Conservation (phyloP, 176 grass and related monocot genomes). For the Oropetium thomaeum region DNA sequence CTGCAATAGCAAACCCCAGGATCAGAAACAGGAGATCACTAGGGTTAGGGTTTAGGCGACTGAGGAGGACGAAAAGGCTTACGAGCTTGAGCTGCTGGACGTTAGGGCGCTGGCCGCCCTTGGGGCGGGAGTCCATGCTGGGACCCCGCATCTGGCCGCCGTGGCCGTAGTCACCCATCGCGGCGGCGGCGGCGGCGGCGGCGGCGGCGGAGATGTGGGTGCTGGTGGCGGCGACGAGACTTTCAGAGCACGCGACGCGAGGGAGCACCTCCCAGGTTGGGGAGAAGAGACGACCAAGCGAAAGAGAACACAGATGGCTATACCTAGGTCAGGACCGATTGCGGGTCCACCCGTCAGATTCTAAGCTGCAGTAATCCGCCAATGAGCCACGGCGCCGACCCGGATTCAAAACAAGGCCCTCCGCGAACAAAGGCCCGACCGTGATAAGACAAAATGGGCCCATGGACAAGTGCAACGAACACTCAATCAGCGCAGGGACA, state of each 20-base stretch:
- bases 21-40: conserved; percentile 6
- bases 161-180: conserved; percentile 79
- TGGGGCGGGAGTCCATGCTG: conserved; percentile 62
- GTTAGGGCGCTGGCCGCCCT: conserved; percentile 69
- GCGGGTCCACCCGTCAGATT: not conserved
- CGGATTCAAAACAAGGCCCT: no score
- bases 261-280: not conserved
- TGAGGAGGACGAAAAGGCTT: not conserved
- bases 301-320: no score
- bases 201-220: not conserved
- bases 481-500: no score
- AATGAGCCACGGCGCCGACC: no score
- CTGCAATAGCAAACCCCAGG: conserved; percentile 39
- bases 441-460: no score
- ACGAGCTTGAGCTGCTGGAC: conserved; percentile 90
- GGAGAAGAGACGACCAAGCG: not conserved
- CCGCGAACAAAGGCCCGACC: no score
- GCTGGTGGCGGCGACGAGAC: not conserved
- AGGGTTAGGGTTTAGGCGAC: conserved; percentile 49
- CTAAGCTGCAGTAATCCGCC: no score
- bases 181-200: not conserved
- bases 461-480: no score
- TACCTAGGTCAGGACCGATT: not conserved
- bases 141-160: conserved; percentile 55
- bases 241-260: not conserved